Evolutionary conservation across 371 early-diverging fungal species (phyloP), one percentile per base, ranked within the genome.

Genomic region (Sporodiniella umbellata): DNA sequence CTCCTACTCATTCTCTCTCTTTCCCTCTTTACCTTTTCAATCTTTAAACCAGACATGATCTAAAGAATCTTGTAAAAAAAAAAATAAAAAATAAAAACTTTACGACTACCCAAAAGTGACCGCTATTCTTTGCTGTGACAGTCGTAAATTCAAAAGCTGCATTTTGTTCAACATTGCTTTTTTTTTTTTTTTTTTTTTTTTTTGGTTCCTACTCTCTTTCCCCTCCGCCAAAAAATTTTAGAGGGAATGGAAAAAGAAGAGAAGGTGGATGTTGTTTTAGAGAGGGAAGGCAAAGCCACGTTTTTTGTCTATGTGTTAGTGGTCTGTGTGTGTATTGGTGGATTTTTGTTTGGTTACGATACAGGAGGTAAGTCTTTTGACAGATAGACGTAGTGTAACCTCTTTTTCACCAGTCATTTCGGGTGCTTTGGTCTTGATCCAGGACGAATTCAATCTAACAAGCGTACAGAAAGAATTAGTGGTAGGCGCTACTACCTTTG

Each of bases 341-440:
- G 82, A 0, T 79, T 84, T 38, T 56, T 84, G 4, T 81, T 84
- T 55, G 82, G 84, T 19, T 84, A 81, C 48, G 85, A 82, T 58
- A 84, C 82, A 5, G 81, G 81, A 24, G 79, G 68, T 67, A 23
- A 25, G 11, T 18, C n/a, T 4, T 35, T 35, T 35, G 28, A 25
- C 33, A n/a, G 17, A 26, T 8, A 25, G 12, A 5, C 23, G 17
- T 7, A 18, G 14, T 14, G 2, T n/a, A 21, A 30, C 4, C 8
- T 4, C 2, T 0, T 18, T 17, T 11, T 15, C 8, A 7, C 7
- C 48, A 64, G 64, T 80, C 14, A 80, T 82, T 48, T 78, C 80
- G 8, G 78, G 82, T 28, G 79, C 78, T 12, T 58, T 81, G 25
- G 53, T 72, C 24, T 65, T 70, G 7, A 62, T 83, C 48, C 70